phyloP scores from a whole-genome alignment of 805 yeast species.

The Wickerhamiella cacticola region DNA sequence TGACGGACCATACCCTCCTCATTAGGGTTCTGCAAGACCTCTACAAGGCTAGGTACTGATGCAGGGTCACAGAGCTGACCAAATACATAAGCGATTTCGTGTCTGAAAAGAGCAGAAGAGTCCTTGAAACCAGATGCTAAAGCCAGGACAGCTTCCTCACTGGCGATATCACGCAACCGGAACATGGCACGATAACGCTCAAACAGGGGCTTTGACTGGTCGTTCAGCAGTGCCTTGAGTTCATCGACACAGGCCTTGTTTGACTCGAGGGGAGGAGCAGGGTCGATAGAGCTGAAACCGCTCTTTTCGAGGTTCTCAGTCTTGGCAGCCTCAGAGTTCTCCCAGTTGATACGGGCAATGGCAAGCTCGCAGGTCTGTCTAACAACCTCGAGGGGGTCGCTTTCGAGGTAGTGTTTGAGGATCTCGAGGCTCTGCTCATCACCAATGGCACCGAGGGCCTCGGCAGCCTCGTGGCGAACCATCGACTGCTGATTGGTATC shows the following conservation, averaged over 20 bases:
- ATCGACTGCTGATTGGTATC: constrained; percentile 59
- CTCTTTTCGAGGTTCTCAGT: constrained; percentile 63
- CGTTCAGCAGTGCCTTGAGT: constrained; percentile 57
- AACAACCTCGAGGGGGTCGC: constrained; percentile 78
- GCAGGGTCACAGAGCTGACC: constrained; percentile 94
- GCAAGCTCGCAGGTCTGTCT: constrained; percentile 98
- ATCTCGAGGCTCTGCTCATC: constrained; percentile 59
- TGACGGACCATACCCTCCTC: constrained; percentile 99
- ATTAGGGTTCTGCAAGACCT: constrained; percentile 58
- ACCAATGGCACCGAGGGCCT: constrained; percentile 93
- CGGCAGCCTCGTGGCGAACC: constrained; percentile 99
- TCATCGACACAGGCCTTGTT: constrained; percentile 47
- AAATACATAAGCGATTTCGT: constrained; percentile 95
- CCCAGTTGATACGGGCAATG: constrained; percentile 90
- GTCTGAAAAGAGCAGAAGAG: constrained; percentile 87
- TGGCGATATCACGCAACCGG: constrained; percentile 87
- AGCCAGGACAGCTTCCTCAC: constrained; percentile 86
- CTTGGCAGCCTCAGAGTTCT: constrained; percentile 52
- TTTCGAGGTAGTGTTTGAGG: constrained; percentile 47
- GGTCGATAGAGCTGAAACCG: constrained; percentile 80
- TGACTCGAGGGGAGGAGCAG: constrained; percentile 93
- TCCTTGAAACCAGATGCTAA: constrained; percentile 83
- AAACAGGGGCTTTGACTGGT: constrained; percentile 67
- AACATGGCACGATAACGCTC: constrained; percentile 98
- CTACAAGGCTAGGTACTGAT: constrained; percentile 74